phyloP scores from a whole-genome alignment of 2,329 filamentous ascomycete genomes.

The Elsinoe ampelina region DNA sequence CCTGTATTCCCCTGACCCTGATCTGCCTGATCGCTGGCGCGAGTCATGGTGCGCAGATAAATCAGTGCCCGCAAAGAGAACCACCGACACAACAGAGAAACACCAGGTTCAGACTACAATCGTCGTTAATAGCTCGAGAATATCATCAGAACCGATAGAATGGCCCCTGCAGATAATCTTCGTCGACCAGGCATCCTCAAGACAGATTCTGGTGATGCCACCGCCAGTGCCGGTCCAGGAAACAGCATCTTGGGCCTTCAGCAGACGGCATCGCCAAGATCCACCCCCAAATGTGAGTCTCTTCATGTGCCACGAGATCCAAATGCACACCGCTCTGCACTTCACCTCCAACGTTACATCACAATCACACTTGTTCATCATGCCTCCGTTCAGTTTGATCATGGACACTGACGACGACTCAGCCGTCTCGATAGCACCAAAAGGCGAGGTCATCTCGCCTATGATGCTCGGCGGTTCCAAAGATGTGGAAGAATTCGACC shows the following conservation, averaged over 20 bases:
- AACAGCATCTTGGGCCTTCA: not conserved
- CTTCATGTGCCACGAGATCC: not conserved
- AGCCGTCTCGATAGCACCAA: constrained; percentile 39
- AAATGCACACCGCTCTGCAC: not conserved
- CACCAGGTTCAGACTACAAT: not conserved
- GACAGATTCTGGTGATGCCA: constrained; percentile 3
- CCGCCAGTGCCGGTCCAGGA: not conserved
- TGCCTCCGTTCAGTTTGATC: not conserved
- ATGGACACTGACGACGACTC: constrained; percentile 13
- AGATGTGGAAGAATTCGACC: constrained; percentile 34
- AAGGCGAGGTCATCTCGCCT: constrained; percentile 39
- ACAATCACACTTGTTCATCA: not conserved
- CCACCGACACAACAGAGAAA: not conserved
- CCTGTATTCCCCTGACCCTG: not conserved
- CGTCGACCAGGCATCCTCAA: constrained; percentile 8
- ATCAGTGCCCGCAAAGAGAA: not conserved
- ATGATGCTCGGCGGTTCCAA: constrained; percentile 38
- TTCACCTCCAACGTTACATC: not conserved
- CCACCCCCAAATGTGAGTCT: constrained; percentile 14
- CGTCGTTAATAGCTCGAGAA: not conserved
- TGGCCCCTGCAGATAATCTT: not conserved
- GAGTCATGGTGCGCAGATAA: constrained; percentile 3
- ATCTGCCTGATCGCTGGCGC: not conserved
- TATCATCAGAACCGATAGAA: not conserved
- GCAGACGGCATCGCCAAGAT: constrained; percentile 5